Evolutionary conservation across 2,329 filamentous ascomycete genomes (phyloP).

Genomic region (Amylocarpus encephaloides): DNA sequence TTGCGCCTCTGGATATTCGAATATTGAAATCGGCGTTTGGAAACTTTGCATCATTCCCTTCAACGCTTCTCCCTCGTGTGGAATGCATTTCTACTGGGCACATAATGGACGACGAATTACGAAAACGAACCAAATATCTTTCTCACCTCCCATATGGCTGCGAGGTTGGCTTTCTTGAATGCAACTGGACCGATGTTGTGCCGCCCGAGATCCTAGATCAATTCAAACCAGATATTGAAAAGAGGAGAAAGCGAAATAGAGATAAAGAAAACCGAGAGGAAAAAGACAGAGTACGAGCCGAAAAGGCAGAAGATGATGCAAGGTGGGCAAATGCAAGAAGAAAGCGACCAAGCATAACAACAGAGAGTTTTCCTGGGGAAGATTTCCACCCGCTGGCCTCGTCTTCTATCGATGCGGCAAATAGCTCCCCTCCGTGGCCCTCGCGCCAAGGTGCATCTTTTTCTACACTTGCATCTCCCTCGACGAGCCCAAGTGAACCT

Average conservation of each 20-base stretch:
- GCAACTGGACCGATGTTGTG: slow-evolving; percentile 69
- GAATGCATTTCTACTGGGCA: slow-evolving; percentile 67
- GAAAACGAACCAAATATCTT: slow-evolving; percentile 64
- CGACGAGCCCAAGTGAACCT: slow-evolving; percentile 68
- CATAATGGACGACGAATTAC: slow-evolving; percentile 63
- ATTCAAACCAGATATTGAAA: slow-evolving; percentile 58
- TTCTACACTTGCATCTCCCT: slow-evolving; percentile 65
- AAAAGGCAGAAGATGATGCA: slow-evolving; percentile 62
- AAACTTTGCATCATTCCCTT: slow-evolving; percentile 59
- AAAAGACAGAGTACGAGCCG: slow-evolving; percentile 60
- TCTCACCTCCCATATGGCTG: slow-evolving; percentile 65
- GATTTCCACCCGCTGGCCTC: slow-evolving; percentile 60
- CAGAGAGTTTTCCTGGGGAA: slow-evolving; percentile 42
- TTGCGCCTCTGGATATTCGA: slow-evolving; percentile 66
- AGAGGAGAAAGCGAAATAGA: slow-evolving; percentile 54
- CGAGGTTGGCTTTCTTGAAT: slow-evolving; percentile 67
- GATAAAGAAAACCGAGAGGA: slow-evolving; percentile 67
- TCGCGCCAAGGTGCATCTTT: slow-evolving; percentile 56
- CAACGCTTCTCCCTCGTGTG: slow-evolving; percentile 63
- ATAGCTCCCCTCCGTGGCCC: slow-evolving; percentile 44
- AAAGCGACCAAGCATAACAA: slow-evolving; percentile 45
- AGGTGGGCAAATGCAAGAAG: slow-evolving; percentile 53
- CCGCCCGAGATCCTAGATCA: slow-evolving; percentile 51
- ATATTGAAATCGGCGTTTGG: slow-evolving; percentile 67
- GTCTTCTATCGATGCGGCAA: slow-evolving; percentile 40